A percentile compares a stretch with the other conserved stretches of the same genome.
These are phyloP conservation scores for Rhytidhysteron rufulum DNA, from an alignment of 2,329 filamentous ascomycete genomes.

Conservation along the genomic window DNA sequence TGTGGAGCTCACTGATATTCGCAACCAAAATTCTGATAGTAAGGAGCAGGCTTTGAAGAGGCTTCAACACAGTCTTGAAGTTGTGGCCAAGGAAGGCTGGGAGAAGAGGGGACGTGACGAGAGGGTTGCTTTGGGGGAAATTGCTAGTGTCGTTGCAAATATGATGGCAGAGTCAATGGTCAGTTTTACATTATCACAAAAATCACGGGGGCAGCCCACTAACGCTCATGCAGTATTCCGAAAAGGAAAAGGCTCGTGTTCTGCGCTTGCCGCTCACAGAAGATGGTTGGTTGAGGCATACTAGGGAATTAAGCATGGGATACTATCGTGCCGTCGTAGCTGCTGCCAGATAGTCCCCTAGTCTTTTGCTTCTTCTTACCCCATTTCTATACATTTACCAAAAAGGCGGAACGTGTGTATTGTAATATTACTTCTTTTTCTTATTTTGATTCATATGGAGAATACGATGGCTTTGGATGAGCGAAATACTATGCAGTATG, in stretches of 20 bases:
- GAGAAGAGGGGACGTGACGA: constrained; percentile 47
- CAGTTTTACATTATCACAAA: constrained; percentile 13
- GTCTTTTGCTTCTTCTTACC: no score
- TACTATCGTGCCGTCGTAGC: constrained; percentile 66
- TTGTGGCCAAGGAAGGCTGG: constrained; percentile 36
- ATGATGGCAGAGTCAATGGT: constrained; percentile 51
- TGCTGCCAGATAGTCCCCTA: constrained; percentile 7
- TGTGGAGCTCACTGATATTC: constrained; percentile 46
- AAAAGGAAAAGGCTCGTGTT: constrained; percentile 46
- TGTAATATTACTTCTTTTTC: constrained; percentile 1
- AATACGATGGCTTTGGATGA: no score
- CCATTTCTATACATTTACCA: not conserved
- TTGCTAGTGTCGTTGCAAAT: constrained; percentile 69
- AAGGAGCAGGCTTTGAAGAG: constrained; percentile 26
- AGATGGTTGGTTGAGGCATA: constrained; percentile 67
- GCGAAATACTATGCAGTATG: no score
- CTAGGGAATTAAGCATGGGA: constrained; percentile 63
- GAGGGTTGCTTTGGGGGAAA: constrained; percentile 74
- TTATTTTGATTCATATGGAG: no score
- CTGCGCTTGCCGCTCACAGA: constrained; percentile 65
- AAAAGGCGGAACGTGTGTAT: not conserved
- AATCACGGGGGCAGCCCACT: constrained; percentile 32
- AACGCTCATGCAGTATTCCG: constrained; percentile 24
- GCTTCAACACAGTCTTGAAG: constrained; percentile 33
- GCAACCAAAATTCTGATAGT: constrained; percentile 28